Percentiles rank a stretch among this genome's conserved stretches.
phyloP scores from a whole-genome alignment of 176 grass and related monocot species.

The Aechmea fasciata region DNA sequence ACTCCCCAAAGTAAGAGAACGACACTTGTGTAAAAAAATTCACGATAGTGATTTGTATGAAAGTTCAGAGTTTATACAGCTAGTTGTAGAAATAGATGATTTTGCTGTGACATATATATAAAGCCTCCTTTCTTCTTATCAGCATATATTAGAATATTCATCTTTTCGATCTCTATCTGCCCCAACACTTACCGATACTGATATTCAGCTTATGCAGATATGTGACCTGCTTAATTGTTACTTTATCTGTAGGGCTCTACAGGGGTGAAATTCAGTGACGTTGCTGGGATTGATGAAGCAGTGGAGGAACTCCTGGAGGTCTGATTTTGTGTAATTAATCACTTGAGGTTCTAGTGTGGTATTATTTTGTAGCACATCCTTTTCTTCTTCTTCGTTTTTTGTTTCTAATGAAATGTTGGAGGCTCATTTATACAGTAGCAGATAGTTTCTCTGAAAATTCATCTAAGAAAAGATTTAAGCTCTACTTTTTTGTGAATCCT shows the following conservation, averaged over 20 bases:
- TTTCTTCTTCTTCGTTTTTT: neutral
- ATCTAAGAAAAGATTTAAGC: neutral
- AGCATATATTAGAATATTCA: no score
- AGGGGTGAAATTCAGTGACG: constrained; percentile 33
- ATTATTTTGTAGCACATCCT: neutral
- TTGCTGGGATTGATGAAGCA: constrained; percentile 36
- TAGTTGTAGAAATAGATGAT: no score
- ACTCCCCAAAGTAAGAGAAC: no score
- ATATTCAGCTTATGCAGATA: neutral
- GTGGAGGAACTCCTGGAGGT: constrained; percentile 35
- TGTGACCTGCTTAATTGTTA: neutral
- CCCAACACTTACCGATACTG: neutral
- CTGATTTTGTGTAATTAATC: neutral
- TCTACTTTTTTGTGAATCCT: neutral
- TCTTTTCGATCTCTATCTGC: neutral
- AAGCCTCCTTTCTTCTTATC: no score
- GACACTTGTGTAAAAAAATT: neutral
- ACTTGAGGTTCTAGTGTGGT: neutral
- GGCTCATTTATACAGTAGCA: neutral
- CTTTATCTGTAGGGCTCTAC: constrained; percentile 26
- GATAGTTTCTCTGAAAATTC: neutral
- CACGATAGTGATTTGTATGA: no score
- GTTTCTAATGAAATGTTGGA: neutral
- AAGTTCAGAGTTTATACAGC: no score
- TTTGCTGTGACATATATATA: no score